Conservation (phyloP, 1,284 basidiomycete species). For the Fomitiporia mediterranea region DNA sequence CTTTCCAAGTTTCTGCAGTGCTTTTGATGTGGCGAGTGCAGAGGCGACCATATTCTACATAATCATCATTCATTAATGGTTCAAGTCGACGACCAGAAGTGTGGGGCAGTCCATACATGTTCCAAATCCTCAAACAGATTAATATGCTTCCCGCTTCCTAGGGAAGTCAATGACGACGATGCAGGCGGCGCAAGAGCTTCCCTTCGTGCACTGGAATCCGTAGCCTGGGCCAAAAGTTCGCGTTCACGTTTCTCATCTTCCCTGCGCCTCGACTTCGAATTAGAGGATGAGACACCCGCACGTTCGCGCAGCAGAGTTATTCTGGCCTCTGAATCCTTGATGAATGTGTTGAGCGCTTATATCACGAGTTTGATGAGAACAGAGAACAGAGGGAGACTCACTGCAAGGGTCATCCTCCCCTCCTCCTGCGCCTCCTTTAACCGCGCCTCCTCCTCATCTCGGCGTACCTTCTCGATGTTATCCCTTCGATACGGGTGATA, state of each 20-base stretch:
- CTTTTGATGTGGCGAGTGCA: conserved; percentile 40
- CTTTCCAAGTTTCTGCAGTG: conserved; percentile 31
- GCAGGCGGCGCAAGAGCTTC: conserved; percentile 32
- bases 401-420: conserved; percentile 65
- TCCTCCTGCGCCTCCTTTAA: conserved; percentile 62
- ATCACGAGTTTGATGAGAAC: neutral
- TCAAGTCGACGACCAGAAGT: neutral
- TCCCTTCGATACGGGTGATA: conserved; percentile 83
- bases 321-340: conserved; percentile 75
- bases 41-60: conserved; percentile 41
- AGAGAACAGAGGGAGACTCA: conserved; percentile 32
- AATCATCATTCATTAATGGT: conserved; percentile 3
- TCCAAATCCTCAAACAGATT: conserved; percentile 78
- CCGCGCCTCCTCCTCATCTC: conserved; percentile 78
- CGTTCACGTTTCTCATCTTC: conserved; percentile 38
- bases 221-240: conserved; percentile 15
- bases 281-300: conserved; percentile 37
- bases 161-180: conserved; percentile 5
- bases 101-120: conserved; percentile 37
- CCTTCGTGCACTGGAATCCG: conserved; percentile 20
- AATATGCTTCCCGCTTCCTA: conserved; percentile 44
- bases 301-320: conserved; percentile 60
- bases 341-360: too few relatives aligned
- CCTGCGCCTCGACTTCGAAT: conserved; percentile 36
- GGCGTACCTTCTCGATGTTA: conserved; percentile 74